Evolutionary conservation across 2,329 filamentous ascomycete species (phyloP), one percentile per base, ranked within the genome.

Genomic region (Phialophora chinensis): DNA sequence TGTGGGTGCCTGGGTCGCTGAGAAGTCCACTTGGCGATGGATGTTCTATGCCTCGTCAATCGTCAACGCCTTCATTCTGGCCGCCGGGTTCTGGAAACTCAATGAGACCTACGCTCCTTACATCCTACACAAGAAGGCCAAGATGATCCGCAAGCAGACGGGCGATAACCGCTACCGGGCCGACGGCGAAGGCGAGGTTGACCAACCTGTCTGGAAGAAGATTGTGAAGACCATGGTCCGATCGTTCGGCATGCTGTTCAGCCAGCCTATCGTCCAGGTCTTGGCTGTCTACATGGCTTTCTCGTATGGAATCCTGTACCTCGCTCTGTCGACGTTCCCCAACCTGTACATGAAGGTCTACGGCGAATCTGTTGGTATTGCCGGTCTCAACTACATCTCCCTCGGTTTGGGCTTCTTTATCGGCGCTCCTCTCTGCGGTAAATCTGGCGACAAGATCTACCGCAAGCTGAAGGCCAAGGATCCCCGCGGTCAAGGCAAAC

Each of bases 61-160:
- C 65, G 81, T 81, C 66, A 85, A 85, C 62, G 86, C 81, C 11
- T 67, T 85, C 25, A 84, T 90, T 61, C 86, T 89, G 72, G 77
- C 83, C 4, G 87, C 60, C 38, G 72, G 88, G 2, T 76, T 89
- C 64, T 83, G 85, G 73, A 82, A 86, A 61, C 79, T 86, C 10
- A 80, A 82, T 58, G 88, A 90, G 73, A 88, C 87, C 0, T 89
- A 89, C 74, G 83, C 82, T 0, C 86, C 88, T 0, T 84, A 85
- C 10, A 82, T 91, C 2, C 82, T 90, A 1, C 77, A 80, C 59
- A 79, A 82, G 72, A 88, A 87, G 75, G 85, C 84, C 63, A 75
- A 80, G 47, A 79, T 79, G n/a, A 80, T 78, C 58, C 69, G 75
- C n/a, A 72, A 73, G 52, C 69, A 76, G 50, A 76, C 74, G 2